phyloP scores from a whole-genome alignment of 306 rosid species.

The Castanea mollissima region DNA sequence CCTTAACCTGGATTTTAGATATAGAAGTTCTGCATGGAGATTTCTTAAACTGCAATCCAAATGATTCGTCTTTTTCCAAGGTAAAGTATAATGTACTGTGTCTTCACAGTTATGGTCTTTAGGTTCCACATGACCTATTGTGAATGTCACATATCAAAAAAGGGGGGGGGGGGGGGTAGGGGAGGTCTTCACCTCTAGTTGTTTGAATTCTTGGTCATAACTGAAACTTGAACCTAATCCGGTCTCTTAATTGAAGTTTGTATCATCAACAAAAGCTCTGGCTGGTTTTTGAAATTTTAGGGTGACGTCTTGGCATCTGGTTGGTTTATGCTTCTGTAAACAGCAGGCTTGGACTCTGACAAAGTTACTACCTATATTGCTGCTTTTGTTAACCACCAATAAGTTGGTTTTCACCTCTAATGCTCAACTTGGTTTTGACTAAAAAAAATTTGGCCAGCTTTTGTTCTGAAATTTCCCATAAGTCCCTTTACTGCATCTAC shows the following conservation, averaged over 20 bases:
- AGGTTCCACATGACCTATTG: neutral
- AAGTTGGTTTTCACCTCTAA: neutral
- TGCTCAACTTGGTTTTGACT: neutral
- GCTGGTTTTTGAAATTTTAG: neutral
- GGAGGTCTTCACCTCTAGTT: neutral
- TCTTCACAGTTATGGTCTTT: neutral
- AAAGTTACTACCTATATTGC: neutral
- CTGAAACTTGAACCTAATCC: neutral
- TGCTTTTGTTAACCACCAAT: neutral
- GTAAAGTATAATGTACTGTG: conserved; percentile 40
- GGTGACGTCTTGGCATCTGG: neutral
- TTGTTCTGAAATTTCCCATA: neutral
- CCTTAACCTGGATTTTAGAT: conserved; percentile 62
- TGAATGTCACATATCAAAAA: neutral
- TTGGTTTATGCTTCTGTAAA: neutral
- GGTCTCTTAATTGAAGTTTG: neutral
- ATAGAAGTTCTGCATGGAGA: conserved; percentile 75
- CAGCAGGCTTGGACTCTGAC: neutral
- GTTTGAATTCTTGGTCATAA: neutral
- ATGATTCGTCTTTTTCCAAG: conserved; percentile 64
- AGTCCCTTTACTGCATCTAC: neutral
- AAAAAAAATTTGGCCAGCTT: neutral
- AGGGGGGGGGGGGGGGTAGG: no score
- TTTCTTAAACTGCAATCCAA: conserved; percentile 63
- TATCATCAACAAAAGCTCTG: neutral